Evolutionary conservation across 2,329 filamentous ascomycete genomes (phyloP).

Genomic region (Venturia pyrina): DNA sequence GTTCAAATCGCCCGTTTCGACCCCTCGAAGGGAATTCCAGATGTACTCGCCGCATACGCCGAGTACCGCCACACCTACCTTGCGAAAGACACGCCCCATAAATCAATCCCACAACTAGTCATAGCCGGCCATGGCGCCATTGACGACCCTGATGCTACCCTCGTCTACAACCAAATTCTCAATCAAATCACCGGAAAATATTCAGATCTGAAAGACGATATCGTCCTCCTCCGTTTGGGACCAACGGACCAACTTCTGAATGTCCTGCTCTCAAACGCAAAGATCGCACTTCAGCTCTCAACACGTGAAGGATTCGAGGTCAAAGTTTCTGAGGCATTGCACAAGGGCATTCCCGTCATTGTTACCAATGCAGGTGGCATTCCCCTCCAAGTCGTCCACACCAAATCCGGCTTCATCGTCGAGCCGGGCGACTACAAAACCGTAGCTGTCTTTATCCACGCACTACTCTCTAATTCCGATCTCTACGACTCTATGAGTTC

Average conservation of each 20-base stretch:
- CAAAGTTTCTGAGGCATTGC: slow-evolving; percentile 74
- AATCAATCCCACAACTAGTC: slow-evolving; percentile 59
- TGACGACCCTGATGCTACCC: slow-evolving; percentile 66
- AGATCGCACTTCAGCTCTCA: slow-evolving; percentile 67
- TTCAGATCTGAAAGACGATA: slow-evolving; percentile 37
- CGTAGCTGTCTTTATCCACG: slow-evolving; percentile 56
- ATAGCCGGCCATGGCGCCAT: slow-evolving; percentile 72
- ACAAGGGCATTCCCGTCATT: slow-evolving; percentile 70
- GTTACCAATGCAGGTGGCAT: slow-evolving; percentile 70
- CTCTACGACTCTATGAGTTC: slow-evolving; percentile 59
- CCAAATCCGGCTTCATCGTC: slow-evolving; percentile 64
- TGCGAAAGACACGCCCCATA: slow-evolving; percentile 33
- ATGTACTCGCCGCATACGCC: slow-evolving; percentile 66
- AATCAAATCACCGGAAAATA: slow-evolving; percentile 54
- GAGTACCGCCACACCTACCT: slow-evolving; percentile 57
- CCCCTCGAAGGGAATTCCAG: slow-evolving; percentile 70
- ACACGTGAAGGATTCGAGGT: slow-evolving; percentile 79
- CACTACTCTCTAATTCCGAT: slow-evolving; percentile 55
- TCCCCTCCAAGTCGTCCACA: slow-evolving; percentile 64
- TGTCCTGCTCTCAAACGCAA: slow-evolving; percentile 60
- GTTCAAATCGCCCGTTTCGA: slow-evolving; percentile 76
- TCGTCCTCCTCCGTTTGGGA: slow-evolving; percentile 66
- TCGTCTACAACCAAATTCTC: slow-evolving; percentile 64
- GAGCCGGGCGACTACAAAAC: slow-evolving; percentile 58
- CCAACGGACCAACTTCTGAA: slow-evolving; percentile 76